These are phyloP conservation scores for Pythium plurisporium DNA, from an alignment of 352 stramenopile species.

Conservation along the genomic window DNA sequence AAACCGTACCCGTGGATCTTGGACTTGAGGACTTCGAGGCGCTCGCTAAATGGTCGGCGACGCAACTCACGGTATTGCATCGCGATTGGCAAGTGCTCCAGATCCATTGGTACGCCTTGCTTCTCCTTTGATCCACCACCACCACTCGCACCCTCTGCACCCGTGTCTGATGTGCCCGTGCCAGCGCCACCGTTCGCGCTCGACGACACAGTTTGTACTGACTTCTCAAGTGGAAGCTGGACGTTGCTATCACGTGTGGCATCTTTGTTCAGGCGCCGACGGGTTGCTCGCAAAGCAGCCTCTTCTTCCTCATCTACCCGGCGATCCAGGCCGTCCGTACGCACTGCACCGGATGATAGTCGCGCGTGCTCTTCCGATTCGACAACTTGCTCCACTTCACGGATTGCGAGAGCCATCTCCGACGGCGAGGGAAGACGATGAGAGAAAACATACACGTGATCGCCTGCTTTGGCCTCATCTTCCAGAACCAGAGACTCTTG, in stretches of 20 bases:
- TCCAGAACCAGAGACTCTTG: slow-evolving; percentile 6
- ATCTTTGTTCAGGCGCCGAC: slow-evolving; percentile 45
- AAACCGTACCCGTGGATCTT: slow-evolving; percentile 96
- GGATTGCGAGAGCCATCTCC: slow-evolving; percentile 75
- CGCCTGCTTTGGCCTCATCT: slow-evolving; percentile 18
- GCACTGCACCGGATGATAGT: slow-evolving; percentile 75
- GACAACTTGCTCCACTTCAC: slow-evolving; percentile 74
- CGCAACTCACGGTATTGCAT: slow-evolving; percentile 93
- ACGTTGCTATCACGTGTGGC: slow-evolving; percentile 38
- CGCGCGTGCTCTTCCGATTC: slow-evolving; percentile 81
- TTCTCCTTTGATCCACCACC: slow-evolving; percentile 21
- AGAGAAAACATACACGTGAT: slow-evolving; percentile 83
- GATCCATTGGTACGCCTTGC: slow-evolving; percentile 56
- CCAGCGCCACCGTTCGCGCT: slow-evolving; percentile 1
- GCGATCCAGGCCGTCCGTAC: slow-evolving; percentile 81
- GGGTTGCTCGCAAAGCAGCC: slow-evolving; percentile 11
- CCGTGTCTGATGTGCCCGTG: too few species aligned
- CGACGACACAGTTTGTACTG: background rate
- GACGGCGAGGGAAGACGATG: slow-evolving; percentile 66
- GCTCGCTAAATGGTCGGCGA: slow-evolving; percentile 84
- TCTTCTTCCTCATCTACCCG: slow-evolving; percentile 41
- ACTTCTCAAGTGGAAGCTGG: slow-evolving; percentile 17
- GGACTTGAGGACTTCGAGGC: slow-evolving; percentile 89
- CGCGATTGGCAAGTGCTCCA: slow-evolving; percentile 76
- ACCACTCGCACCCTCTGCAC: background rate